These are phyloP conservation scores for Claviceps quebecensis DNA, from an alignment of 2,329 filamentous ascomycete species.

Conservation along the genomic window DNA sequence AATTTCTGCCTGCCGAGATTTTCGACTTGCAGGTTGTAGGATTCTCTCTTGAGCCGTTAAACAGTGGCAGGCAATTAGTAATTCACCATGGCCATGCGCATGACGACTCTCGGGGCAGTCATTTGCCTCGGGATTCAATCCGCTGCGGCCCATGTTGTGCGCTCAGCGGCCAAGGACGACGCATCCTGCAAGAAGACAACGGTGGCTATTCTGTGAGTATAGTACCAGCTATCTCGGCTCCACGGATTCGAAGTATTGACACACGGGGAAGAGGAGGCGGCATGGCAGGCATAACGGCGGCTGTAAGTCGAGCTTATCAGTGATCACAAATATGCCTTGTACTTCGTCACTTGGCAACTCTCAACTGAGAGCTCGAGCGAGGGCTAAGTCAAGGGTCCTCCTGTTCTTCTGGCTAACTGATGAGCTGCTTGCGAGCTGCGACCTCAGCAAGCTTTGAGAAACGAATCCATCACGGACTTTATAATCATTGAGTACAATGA, in stretches of 20 bases:
- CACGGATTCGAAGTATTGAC: background rate
- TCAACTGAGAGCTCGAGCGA: no score
- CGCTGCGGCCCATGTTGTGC: conserved; percentile 5
- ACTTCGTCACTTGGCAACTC: no score
- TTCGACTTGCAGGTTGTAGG: conserved; percentile 19
- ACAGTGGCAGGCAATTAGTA: conserved; percentile 32
- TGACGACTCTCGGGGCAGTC: conserved; percentile 1
- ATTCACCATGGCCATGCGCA: background rate
- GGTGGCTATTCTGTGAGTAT: conserved; percentile 17
- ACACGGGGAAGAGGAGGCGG: conserved; percentile 33
- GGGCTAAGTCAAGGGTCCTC: no score
- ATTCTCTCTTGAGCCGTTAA: background rate
- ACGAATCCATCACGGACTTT: conserved; percentile 48
- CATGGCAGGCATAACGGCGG: conserved; percentile 48
- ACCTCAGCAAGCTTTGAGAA: conserved; percentile 38
- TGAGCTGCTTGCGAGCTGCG: no score
- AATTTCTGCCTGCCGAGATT: no score
- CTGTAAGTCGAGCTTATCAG: conserved; percentile 15
- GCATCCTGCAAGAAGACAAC: conserved; percentile 15
- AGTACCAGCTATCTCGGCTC: background rate
- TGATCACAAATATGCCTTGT: no score
- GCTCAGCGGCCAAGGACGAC: background rate
- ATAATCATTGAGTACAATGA: conserved; percentile 50
- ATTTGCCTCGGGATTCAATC: background rate
- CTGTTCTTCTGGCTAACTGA: background rate